Base-by-base conservation (phyloP, 2,329 filamentous ascomycete genomes). In the Mycosphaerella arachidis region DNA sequence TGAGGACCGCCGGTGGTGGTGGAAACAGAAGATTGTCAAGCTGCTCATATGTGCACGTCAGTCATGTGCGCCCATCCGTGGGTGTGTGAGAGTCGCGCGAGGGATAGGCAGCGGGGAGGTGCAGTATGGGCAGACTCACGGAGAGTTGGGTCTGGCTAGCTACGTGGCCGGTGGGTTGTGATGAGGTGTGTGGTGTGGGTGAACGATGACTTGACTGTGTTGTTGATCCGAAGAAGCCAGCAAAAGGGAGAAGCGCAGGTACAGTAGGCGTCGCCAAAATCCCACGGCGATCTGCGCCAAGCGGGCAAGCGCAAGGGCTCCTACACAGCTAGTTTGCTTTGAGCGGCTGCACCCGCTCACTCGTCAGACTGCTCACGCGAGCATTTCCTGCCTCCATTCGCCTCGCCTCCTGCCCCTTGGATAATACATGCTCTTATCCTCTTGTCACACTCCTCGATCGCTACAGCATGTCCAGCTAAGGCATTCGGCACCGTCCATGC, bases 1-100 rank as follows among this genome's bases (percentile, higher is more conserved):
- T 77, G 76, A 74, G 73, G 71, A 76, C 56, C 76, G 76, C 76
- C 76, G 71, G 70, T 69, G 69, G 72, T 76, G 77, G 77, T 69
- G 73, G 78, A 72, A 78, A 79, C 75, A 72, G 69, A 67, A 43
- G 40, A 29, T 81, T 80, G 78, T 75, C 75, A 77, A 79, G 78
- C 75, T 78, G 67, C 52, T 60, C 51, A 52, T 58, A 63, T 59
- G 59, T 60, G 52, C 40, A 43, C 55, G 56, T 55, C 57, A 60
- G 37, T 51, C 56, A 50, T 31, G 52, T 56, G 55, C 58, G 53
- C 48, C 30, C 27, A 37, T 37, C 35, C 24, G 24, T 9, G n/a
- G 1, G 40, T 8, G 18, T 43, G 40, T 43, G 40, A 43, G 53
- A 12, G 31, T 35, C 31, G 12, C 13, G 40, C n/a, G 40, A n/a